Base-by-base conservation (phyloP, 371 early-diverging fungal species). In the Apophysomyces sp. region DNA sequence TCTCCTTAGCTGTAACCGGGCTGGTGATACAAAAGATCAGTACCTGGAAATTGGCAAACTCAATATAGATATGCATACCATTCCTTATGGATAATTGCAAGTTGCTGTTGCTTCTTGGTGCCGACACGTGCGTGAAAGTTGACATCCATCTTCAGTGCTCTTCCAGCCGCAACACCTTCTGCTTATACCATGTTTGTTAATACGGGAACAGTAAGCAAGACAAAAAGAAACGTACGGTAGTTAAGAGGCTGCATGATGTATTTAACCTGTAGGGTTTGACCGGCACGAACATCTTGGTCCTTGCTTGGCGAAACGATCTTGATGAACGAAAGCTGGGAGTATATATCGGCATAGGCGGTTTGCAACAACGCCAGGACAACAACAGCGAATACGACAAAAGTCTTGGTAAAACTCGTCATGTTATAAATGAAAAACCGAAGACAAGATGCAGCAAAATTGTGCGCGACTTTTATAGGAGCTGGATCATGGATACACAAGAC, bases 171-270 rank as follows among this genome's bases (percentile, higher is more conserved):
- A 18, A 67, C 69, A 27, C 62, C 52, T 9, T 76, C 76, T 78
- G 39, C 29, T 21, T 1, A 55, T 62, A 4, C 0, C 26, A 27
- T 64, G 30, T 34, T 26, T 32, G 40, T 34, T 58, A 12, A 57
- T 34, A 34, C 34, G 11, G 34, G 36, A 24, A 27, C 3, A 34
- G 21, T 8, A 52, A 41, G 24, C 13, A 18, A 3, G 37, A 9
- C 37, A 13, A n/a, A 21, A 21, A n/a, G 6, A 31, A 37, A 11
- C 53, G 61, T 76, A 80, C 80, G 55, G 49, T 62, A 55, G 51
- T 77, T 60, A 54, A 80, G 71, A 52, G 81, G 81, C 39, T 77
- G 81, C 81, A 80, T 80, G 13, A 74, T 67, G 52, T 80, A 80
- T 62, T 80, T 74, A 44, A 80, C 55, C 4, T 18, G 34, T 27